Evolutionary conservation across 257 asterid genomes (phyloP).

Genomic region (Leonotis leonurus): DNA sequence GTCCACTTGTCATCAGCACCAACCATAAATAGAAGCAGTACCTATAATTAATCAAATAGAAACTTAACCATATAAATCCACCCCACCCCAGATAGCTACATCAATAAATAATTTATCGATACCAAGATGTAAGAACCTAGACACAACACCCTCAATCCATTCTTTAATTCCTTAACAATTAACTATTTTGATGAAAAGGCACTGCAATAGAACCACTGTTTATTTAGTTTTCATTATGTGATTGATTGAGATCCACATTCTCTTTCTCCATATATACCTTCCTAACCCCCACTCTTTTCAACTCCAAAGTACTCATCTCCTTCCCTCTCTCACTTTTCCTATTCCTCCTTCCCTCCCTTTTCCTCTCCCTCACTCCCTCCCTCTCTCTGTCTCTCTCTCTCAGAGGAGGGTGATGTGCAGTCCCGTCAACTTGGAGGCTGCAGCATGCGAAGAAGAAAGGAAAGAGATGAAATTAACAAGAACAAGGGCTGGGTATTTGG

Average conservation of each 20-base stretch:
- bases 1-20: neutral
- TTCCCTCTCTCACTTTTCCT: too few species aligned
- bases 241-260: neutral
- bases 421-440: neutral
- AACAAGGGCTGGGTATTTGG: slow-evolving; percentile 25
- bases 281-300: neutral
- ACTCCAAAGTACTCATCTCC: too few species aligned
- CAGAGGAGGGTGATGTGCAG: neutral
- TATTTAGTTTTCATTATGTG: neutral
- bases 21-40: neutral
- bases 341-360: too few species aligned
- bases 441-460: neutral
- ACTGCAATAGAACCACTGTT: neutral
- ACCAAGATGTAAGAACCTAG: neutral
- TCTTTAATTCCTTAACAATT: too few species aligned
- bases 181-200: neutral
- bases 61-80: neutral
- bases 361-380: too few species aligned
- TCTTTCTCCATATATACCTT: neutral
- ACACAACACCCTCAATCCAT: neutral
- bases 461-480: neutral
- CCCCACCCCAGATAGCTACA: neutral
- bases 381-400: neutral
- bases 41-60: neutral
- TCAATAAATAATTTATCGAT: too few species aligned